These are phyloP conservation scores for Wickerhamiella siamensis DNA, from an alignment of 805 yeast species.

Conservation along the genomic window DNA sequence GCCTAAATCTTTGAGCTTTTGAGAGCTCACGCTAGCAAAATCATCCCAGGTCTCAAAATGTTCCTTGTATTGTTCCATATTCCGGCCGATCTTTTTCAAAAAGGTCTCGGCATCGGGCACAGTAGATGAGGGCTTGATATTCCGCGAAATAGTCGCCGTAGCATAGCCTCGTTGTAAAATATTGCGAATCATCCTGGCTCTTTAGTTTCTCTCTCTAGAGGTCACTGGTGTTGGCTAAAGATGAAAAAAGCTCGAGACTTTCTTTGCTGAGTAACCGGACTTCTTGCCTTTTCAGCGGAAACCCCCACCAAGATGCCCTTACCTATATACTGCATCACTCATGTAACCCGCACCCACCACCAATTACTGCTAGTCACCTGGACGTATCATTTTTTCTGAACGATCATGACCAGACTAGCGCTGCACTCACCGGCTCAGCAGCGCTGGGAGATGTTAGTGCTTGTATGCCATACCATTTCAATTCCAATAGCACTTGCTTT, in stretches of 20 bases:
- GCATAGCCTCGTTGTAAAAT: background rate
- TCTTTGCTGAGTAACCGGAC: no score
- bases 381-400: no score
- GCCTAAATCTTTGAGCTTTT: constrained; percentile 57
- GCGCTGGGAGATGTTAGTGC: constrained; percentile 51
- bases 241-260: no score
- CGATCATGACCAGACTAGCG: background rate
- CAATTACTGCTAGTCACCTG: no score
- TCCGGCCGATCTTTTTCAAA: constrained; percentile 65
- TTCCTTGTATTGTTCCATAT: constrained; percentile 50
- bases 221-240: no score
- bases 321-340: no score
- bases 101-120: constrained; percentile 64
- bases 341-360: no score
- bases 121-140: constrained; percentile 30
- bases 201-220: no score
- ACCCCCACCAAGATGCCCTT: no score
- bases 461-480: constrained; percentile 60
- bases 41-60: constrained; percentile 59
- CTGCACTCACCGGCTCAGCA: background rate
- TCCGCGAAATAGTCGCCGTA: background rate
- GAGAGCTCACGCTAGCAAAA: constrained; percentile 43
- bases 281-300: no score
- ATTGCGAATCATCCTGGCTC: background rate
- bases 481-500: constrained; percentile 35